These are phyloP conservation scores for Parietaria judaica DNA, from an alignment of 306 rosid genomes.

Conservation along the genomic window DNA sequence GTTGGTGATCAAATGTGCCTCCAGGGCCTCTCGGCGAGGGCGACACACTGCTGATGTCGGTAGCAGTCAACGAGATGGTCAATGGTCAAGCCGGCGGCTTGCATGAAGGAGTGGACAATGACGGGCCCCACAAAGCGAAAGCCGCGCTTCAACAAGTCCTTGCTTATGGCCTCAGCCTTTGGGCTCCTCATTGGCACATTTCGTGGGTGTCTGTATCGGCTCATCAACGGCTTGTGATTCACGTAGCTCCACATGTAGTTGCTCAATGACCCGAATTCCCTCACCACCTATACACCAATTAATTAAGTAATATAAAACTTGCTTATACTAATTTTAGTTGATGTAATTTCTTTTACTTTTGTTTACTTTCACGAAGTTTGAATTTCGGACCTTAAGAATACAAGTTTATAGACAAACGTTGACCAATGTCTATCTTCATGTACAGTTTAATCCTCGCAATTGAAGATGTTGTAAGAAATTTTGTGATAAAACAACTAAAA, in stretches of 20 bases:
- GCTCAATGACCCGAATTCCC: slow-evolving; percentile 83
- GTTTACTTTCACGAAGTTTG: too few relatives aligned
- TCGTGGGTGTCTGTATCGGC: slow-evolving; percentile 69
- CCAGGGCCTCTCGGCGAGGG: slow-evolving; percentile 99
- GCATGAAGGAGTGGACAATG: slow-evolving; percentile 90
- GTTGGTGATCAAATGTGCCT: slow-evolving; percentile 51
- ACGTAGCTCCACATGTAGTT: slow-evolving; percentile 86
- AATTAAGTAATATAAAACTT: too few relatives aligned
- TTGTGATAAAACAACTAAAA: too few relatives aligned
- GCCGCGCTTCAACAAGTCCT: slow-evolving; percentile 71
- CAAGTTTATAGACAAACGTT: too few relatives aligned
- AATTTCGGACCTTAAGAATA: too few relatives aligned
- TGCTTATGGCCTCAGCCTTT: slow-evolving; percentile 87
- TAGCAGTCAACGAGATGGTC: slow-evolving; percentile 92
- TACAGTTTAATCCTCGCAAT: too few relatives aligned
- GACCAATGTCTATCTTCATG: too few relatives aligned
- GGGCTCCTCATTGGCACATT: slow-evolving; percentile 80
- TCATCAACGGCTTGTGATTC: slow-evolving; percentile 72
- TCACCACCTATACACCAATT: slow-evolving; percentile 39
- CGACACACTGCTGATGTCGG: slow-evolving; percentile 66
- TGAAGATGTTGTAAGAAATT: too few relatives aligned
- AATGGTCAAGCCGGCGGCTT: slow-evolving; percentile 87
- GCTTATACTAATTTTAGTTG: too few relatives aligned
- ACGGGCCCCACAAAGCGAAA: slow-evolving; percentile 86
- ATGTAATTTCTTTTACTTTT: too few relatives aligned